Evolutionary conservation across 2,329 filamentous ascomycete genomes (phyloP), one percentile per base, ranked within the genome.

Genomic region (Albifimbria verrucaria): DNA sequence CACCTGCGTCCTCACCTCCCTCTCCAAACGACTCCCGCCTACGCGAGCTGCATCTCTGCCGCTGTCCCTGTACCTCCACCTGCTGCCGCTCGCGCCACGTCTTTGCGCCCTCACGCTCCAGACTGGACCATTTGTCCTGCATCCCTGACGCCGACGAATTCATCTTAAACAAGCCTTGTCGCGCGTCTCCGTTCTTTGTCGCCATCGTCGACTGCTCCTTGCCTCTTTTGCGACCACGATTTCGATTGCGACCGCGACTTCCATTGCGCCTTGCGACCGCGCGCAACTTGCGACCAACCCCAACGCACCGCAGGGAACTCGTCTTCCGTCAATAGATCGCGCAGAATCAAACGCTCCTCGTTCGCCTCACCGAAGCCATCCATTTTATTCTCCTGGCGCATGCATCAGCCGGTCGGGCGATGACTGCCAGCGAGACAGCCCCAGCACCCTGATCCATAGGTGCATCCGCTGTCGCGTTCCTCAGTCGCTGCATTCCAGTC

Each of bases 401-500:
- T 69, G 67, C 62, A 61, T 54, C 52, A 49, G 42, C 52, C 50
- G 55, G 56, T 53, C 56, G 56, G 65, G 64, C 61, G 53, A 71
- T 70, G 69, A 70, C 53, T 55, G 49, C 50, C 44, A 57, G 58
- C 47, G 56, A 60, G 52, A 60, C 52, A 53, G 54, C 28, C 51
- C 49, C 55, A 54, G 52, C 61, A 55, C 51, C 59, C 51, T 15
- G 26, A 32, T 32, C 15, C 15, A 49, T 59, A 52, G 57, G 58
- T 59, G 60, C 59, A 55, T 51, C 61, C 48, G 55, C 60, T 52
- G 55, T 56, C 58, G 62, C 66, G 52, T 64, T 64, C 26, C 56
- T 48, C 60, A 52, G 52, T 41, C 53, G 51, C 62, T 57, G 44
- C 59, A 59, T 57, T 59, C 59, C 53, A 70, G 56, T 59, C 67